These are phyloP conservation scores for Saururus chinensis DNA, from an alignment of 164 flowering plant genomes.

Conservation along the genomic window DNA sequence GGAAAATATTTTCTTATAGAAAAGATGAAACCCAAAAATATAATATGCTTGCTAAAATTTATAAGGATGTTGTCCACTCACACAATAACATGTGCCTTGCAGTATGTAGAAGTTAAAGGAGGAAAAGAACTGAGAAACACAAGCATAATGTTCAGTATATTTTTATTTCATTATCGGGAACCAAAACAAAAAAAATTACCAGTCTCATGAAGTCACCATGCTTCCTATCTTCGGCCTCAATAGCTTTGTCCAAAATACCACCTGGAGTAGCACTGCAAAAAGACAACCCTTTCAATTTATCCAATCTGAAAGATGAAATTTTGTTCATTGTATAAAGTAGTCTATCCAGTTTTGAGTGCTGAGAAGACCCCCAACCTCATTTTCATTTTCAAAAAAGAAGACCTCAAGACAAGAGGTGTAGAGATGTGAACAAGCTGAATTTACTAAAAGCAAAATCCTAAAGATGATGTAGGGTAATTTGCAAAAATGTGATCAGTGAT, in stretches of 20 bases:
- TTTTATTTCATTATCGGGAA: not conserved
- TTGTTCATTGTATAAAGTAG: not conserved
- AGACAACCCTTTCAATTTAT: not conserved
- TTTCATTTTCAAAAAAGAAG: not conserved
- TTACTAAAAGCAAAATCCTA: too few relatives aligned
- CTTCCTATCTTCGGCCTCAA: slow-evolving; percentile 85
- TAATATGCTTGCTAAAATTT: too few relatives aligned
- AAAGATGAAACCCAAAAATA: too few relatives aligned
- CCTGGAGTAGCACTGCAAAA: slow-evolving; percentile 83
- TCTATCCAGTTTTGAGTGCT: not conserved
- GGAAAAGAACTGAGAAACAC: too few relatives aligned
- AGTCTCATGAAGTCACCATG: slow-evolving; percentile 92
- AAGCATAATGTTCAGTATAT: too few relatives aligned
- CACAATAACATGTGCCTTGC: too few relatives aligned
- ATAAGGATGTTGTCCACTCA: too few relatives aligned
- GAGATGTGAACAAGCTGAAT: too few relatives aligned
- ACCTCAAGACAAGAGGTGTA: not conserved
- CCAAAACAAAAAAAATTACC: slow-evolving; percentile 30
- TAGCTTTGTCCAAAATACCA: slow-evolving; percentile 88
- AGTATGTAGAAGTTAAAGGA: too few relatives aligned
- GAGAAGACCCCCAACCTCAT: not conserved
- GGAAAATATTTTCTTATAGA: too few relatives aligned
- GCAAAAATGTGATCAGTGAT: too few relatives aligned
- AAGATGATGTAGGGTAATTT: too few relatives aligned
- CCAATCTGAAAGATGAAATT: not conserved